A percentile compares a stretch with the other conserved stretches of the same genome.
phyloP scores from a whole-genome alignment of 352 stramenopile species.

The Pythium brachiatum region DNA sequence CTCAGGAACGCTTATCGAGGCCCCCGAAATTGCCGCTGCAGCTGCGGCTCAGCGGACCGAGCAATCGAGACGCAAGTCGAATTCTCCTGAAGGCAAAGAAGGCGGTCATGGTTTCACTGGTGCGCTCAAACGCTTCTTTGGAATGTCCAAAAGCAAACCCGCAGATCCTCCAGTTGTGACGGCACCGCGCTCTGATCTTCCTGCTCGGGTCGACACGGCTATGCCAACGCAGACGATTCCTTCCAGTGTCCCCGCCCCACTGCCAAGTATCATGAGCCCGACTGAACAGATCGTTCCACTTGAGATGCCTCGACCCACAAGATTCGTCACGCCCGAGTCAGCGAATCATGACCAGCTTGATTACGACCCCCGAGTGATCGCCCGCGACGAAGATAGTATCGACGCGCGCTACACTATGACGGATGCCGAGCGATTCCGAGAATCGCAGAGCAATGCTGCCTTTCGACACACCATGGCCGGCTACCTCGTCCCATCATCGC shows the following conservation, averaged over 20 bases:
- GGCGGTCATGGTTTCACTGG: slow-evolving; percentile 36
- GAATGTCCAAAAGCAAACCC: slow-evolving; percentile 32
- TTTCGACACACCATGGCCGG: slow-evolving; percentile 39
- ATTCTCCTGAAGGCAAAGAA: slow-evolving; percentile 3
- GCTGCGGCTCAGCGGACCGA: background rate
- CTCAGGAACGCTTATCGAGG: slow-evolving; percentile 54
- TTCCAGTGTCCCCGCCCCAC: background rate
- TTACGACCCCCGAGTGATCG: slow-evolving; percentile 2
- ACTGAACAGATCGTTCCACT: background rate
- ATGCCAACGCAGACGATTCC: background rate
- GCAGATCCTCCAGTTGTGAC: background rate
- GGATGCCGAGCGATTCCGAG: slow-evolving; percentile 8
- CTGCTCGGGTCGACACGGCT: too few species aligned
- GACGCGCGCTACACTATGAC: slow-evolving; percentile 29
- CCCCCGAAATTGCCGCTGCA: slow-evolving; percentile 1
- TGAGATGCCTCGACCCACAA: slow-evolving; percentile 6
- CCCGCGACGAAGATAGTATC: slow-evolving; percentile 4
- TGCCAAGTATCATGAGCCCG: background rate
- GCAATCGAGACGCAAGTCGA: slow-evolving; percentile 10
- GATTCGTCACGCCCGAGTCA: background rate
- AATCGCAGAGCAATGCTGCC: background rate
- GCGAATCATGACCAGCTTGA: background rate
- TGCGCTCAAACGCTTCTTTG: slow-evolving; percentile 69
- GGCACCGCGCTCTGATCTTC: background rate
- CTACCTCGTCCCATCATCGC: slow-evolving; percentile 19